Conservation (phyloP, 2,329 filamentous ascomycete species). For the Fusarium sp. region DNA sequence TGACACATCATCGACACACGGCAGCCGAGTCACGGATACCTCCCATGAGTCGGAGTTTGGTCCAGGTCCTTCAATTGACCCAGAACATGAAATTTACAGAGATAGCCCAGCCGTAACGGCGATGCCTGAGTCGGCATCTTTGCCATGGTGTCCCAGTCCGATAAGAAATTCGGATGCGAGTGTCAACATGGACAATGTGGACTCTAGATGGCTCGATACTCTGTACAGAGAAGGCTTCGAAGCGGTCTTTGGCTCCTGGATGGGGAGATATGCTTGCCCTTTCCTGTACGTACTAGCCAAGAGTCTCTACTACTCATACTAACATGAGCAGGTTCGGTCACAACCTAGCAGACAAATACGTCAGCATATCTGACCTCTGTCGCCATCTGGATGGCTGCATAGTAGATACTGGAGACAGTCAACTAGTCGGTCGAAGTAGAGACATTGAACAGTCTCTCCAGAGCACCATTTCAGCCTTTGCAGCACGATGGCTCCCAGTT, state of each 20-base stretch:
- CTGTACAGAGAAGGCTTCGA: slow-evolving; percentile 50
- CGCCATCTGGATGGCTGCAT: slow-evolving; percentile 48
- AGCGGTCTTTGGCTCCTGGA: slow-evolving; percentile 52
- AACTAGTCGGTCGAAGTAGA: slow-evolving; percentile 10
- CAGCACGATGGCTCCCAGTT: slow-evolving; percentile 43
- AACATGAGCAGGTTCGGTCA: slow-evolving; percentile 34
- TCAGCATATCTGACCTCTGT: slow-evolving; percentile 44
- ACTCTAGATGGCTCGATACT: slow-evolving; percentile 37
- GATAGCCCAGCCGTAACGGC: not conserved
- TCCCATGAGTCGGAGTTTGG: not conserved
- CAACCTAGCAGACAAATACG: slow-evolving; percentile 40
- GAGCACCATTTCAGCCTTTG: slow-evolving; percentile 42
- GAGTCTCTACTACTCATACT: not conserved
- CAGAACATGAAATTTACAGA: not conserved
- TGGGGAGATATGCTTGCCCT: slow-evolving; percentile 52
- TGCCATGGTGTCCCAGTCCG: not conserved
- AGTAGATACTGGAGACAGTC: slow-evolving; percentile 31
- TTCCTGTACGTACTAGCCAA: slow-evolving; percentile 46
- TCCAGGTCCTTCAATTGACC: not conserved
- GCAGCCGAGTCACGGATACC: not conserved
- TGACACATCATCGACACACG: slow-evolving; percentile 15
- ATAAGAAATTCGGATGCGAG: not conserved
- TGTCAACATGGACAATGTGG: slow-evolving; percentile 5
- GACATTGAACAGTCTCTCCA: slow-evolving; percentile 40
- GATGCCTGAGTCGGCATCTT: not conserved